Conservation (phyloP, 176 grass and related monocot species). For the Chrysopogon serrulatus region DNA sequence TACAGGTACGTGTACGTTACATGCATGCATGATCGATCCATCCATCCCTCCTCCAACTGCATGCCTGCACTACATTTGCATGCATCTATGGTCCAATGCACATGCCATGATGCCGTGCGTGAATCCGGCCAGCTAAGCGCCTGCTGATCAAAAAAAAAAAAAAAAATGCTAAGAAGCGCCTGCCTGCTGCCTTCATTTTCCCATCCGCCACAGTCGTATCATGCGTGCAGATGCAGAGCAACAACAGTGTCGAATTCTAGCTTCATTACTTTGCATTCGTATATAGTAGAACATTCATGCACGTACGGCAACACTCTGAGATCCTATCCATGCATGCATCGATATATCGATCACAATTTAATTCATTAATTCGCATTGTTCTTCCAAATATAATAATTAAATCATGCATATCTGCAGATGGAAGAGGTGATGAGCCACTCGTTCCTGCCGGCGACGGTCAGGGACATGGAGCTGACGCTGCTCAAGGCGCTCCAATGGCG, state of each 20-base stretch:
- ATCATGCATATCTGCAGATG: conserved; percentile 28
- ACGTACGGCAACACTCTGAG: too few species aligned
- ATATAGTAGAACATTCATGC: too few species aligned
- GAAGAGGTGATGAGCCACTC: conserved; percentile 42
- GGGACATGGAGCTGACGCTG: conserved; percentile 75
- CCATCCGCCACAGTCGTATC: too few species aligned
- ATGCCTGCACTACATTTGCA: too few species aligned
- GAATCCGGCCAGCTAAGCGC: background rate
- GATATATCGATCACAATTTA: background rate
- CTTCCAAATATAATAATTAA: background rate
- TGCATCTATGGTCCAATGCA: background rate
- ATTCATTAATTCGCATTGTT: too few species aligned
- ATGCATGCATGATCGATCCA: background rate
- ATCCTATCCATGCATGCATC: too few species aligned
- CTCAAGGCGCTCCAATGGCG: conserved; percentile 81
- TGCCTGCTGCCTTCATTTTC: too few species aligned
- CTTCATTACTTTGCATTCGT: too few species aligned
- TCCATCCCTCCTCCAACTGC: background rate
- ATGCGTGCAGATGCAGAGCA: too few species aligned
- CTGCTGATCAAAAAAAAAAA: too few species aligned
- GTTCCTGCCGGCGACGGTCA: conserved; percentile 41
- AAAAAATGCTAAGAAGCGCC: too few species aligned
- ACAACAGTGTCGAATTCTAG: too few species aligned
- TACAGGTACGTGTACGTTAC: conserved; percentile 40
- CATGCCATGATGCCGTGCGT: background rate